Evolutionary conservation across 768 basidiomycete genomes (phyloP), one percentile per base, ranked within the genome.

Genomic region (Mycena alexandri): DNA sequence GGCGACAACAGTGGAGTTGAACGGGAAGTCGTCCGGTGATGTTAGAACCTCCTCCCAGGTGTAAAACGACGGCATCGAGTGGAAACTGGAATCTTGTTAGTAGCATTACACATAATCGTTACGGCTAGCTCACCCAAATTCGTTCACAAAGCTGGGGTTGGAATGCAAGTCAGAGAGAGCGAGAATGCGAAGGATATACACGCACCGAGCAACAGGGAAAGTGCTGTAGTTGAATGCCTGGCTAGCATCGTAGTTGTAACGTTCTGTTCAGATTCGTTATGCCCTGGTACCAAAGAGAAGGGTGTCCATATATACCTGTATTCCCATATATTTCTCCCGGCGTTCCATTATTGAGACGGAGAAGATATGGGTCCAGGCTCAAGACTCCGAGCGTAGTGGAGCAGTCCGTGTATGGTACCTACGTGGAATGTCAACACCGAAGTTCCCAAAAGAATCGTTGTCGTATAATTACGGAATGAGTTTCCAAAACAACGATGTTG

Each of bases 11-110:
- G 85, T 85, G 0, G 86, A 87, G 74, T 88, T 88, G 77, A 89
- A 88, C 25, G 78, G 78, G 75, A 87, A 88, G 71, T 88, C 87
- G 11, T 81, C 83, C 0, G 83, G 80, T 5, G 82, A 81, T 22
- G 75, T 69, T 7, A 89, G 81, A 2, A 86, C 88, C 71, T 88
- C 86, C 70, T 87, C 81, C 87, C 87, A 89, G 57, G 78, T 84
- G 67, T 87, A 89, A 75, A 89, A 86, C 1, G 87, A 88, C 6
- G 87, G 88, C 84, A 87, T 86, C 0, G 87, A 89, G 73, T 88
- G 88, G 76, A 87, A 88, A 12, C 87, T 87, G 42, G n/a, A 16
- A 6, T 29, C 29, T 29, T 29, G 29, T 29, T 29, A 29, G 29
- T 29, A 3, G 29, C 3, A 29, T 6, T 29, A 29, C 29, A 29